phyloP scores from a whole-genome alignment of 495 filamentous ascomycete species.

The Astrothelium macrocarpum region DNA sequence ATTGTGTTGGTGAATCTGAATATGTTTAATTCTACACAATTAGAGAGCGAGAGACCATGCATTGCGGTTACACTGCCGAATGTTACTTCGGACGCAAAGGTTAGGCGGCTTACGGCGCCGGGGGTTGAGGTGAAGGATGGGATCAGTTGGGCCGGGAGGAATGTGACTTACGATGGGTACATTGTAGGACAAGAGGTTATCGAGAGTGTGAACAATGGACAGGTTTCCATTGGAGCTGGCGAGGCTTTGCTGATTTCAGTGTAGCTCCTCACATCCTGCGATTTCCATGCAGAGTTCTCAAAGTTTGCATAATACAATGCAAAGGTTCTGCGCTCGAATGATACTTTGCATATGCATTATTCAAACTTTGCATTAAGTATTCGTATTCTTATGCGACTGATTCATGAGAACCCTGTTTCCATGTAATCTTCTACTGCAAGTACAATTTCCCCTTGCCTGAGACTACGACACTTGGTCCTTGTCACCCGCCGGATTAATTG shows the following conservation, averaged over 20 bases:
- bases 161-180: not conserved
- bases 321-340: too few species aligned
- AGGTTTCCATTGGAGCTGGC: not conserved
- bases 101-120: not conserved
- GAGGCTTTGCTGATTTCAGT: not conserved
- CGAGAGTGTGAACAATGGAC: not conserved
- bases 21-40: not conserved
- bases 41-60: not conserved
- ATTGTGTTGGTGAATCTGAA: not conserved
- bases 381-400: too few species aligned
- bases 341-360: too few species aligned
- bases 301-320: too few species aligned
- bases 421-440: too few species aligned
- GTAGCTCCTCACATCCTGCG: not conserved
- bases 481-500: too few species aligned
- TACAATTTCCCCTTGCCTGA: too few species aligned
- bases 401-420: too few species aligned
- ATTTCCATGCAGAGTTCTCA: too few species aligned
- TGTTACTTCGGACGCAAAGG: not conserved
- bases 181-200: not conserved
- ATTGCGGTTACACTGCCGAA: not conserved
- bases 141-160: not conserved
- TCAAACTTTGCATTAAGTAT: too few species aligned
- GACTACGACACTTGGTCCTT: too few species aligned
- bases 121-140: not conserved